Base-by-base conservation (phyloP, 176 grass and related monocot genomes). In the Cocos nucifera region DNA sequence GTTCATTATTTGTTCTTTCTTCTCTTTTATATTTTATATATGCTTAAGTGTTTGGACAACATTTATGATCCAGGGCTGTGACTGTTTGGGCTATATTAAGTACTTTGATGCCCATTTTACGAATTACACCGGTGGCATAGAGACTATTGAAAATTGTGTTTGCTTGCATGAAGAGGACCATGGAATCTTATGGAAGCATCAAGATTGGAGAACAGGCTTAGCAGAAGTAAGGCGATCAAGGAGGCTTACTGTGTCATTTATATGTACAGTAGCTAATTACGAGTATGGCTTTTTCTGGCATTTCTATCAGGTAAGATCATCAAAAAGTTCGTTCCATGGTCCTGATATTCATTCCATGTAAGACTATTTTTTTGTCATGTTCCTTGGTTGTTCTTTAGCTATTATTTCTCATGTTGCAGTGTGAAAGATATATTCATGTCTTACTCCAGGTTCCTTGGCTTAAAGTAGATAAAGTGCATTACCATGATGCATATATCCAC, bases 211-310 rank as follows among this genome's bases (percentile, higher is more conserved):
- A 75, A 98, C 94, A 63, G 94, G 94, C 26, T 77, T 98, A 78
- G 88, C 94, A 61, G 94, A 98, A 85, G 88, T 93, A 73, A 88
- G 94, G 76, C 76, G 94, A 18, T 98, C 94, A 61, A 86, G 94
- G 73, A 98, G 94, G 71, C 88, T 99, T 49, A 86, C 84, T 15
- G 94, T 99, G 14, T 99, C 94, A 53, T 99, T 93, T 82, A 99
- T 99, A 71, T 99, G 94, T 65, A 99, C 94, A 19, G 88, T 99
- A 63, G 94, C 94, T 67, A 99, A 99, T 75, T 99, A 99, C 60
- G 94, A 99, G 69, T 99, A 99, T 72, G 94, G 82, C 49, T 99
- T 99, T 74, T 99, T 85, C 73, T 99, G 94, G 94, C 94, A 99
- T 63, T 99, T 99, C 66, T 99, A 83, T 77, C 94, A 99, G 94